These are phyloP conservation scores for Metschnikowia cubensis DNA, from an alignment of 805 yeast species.

Conservation along the genomic window DNA sequence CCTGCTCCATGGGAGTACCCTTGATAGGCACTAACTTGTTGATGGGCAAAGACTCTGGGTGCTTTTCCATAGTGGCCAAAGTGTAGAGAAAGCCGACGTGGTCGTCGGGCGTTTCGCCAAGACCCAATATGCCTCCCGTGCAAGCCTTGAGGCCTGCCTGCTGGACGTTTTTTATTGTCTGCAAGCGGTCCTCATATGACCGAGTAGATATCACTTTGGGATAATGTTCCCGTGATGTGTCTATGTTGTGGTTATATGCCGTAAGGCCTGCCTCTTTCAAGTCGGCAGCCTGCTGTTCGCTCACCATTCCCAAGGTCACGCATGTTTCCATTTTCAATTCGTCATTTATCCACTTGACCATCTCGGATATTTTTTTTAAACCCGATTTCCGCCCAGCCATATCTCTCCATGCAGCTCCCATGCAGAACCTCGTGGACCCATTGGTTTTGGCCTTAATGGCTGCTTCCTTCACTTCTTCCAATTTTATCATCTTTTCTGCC, in stretches of 20 bases:
- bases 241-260: constrained; percentile 79
- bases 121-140: constrained; percentile 76
- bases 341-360: constrained; percentile 58
- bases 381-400: constrained; percentile 75
- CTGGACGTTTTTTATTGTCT: constrained; percentile 62
- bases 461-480: constrained; percentile 60
- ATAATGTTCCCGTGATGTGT: constrained; percentile 74
- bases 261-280: constrained; percentile 70
- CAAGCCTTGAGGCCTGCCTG: constrained; percentile 64
- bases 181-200: constrained; percentile 64
- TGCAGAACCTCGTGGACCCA: constrained; percentile 75
- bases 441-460: constrained; percentile 64
- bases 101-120: constrained; percentile 71
- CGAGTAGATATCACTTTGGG: constrained; percentile 70
- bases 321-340: constrained; percentile 71
- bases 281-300: constrained; percentile 55
- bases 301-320: constrained; percentile 77
- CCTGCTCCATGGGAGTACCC: constrained; percentile 72
- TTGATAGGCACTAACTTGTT: constrained; percentile 73
- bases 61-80: constrained; percentile 61
- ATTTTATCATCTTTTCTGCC: constrained; percentile 58
- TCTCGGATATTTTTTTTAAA: constrained; percentile 54
- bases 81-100: constrained; percentile 63
- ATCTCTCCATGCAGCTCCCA: constrained; percentile 89
- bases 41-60: constrained; percentile 81